Base-by-base conservation (phyloP, 306 rosid species). In the Albizia julibrissin region DNA sequence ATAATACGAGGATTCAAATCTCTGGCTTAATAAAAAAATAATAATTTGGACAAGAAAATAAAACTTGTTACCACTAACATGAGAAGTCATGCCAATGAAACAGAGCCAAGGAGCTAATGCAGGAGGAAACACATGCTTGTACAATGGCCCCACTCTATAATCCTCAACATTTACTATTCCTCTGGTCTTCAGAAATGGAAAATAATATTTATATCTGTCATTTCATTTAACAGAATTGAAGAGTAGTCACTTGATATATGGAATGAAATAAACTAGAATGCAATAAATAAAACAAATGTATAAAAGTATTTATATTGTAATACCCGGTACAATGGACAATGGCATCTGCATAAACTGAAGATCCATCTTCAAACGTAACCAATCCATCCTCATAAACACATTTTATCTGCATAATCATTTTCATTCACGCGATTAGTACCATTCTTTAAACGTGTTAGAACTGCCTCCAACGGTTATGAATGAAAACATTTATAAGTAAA, bases 301-400 rank as follows among this genome's bases (percentile, higher is more conserved):
- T 24, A 58, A 13, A 7, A 29, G 7, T 14, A 5, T 29, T 29
- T 34, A 10, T 67, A 18, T 2, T 34, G 72, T 67, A 11, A 2
- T 84, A 84, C 87, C 87, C 87, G 7, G 87, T 81, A n/a, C 87
- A 85, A 49, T 85, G 75, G 74, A 85, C 50, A 40, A 85, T 64
- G 76, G 62, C 37, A 64, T 85, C 85, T 40, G 87, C 87, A 39
- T 27, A 76, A 65, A 85, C 52, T 19, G 87, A 81, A 6, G 80
- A 70, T 62, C 87, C 87, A 81, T 85, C 85, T 64, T 85, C 72
- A 81, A 85, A 85, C 56, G 40, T 34, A 52, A 85, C 64, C 65
- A 72, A 50, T 26, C 85, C 69, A 77, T 85, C 85, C 72, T 81
- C 76, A n/a, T 69, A 16, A 19, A 72, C 82, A 52, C 72, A 65